Percentiles rank a stretch among this genome's conserved stretches.
Conservation (phyloP, 306 rosid species). For the Inga leiocalycina region DNA sequence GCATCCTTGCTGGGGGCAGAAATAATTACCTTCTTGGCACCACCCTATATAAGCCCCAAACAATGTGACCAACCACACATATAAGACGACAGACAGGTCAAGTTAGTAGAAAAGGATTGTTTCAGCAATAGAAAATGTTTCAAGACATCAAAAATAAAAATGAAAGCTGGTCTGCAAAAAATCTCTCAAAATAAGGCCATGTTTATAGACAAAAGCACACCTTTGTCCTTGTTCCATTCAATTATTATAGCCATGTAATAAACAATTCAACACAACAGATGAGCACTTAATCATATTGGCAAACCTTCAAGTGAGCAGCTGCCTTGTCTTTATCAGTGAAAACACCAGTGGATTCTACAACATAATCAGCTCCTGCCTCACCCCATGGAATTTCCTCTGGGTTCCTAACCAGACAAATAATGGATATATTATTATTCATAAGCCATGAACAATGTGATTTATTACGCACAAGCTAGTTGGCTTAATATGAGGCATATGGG, state of each 20-base stretch:
- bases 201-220: neutral
- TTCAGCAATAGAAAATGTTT: neutral
- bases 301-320: slow-evolving; percentile 78
- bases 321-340: slow-evolving; percentile 89
- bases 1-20: slow-evolving; percentile 97
- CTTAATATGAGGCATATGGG: neutral
- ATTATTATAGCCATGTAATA: neutral
- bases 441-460: neutral
- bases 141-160: neutral
- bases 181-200: neutral
- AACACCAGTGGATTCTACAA: slow-evolving; percentile 81
- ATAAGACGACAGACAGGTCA: neutral
- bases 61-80: neutral
- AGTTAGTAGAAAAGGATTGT: neutral
- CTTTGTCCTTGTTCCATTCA: neutral
- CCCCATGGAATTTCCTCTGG: slow-evolving; percentile 69
- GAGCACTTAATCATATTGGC: neutral
- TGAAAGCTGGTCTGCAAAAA: neutral
- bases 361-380: slow-evolving; percentile 51
- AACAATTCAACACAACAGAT: neutral
- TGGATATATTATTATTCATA: neutral
- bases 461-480: neutral
- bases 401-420: slow-evolving; percentile 28
- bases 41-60: slow-evolving; percentile 54
- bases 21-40: slow-evolving; percentile 93